phyloP scores from a whole-genome alignment of 2,329 filamentous ascomycete genomes.

The Xylaria sp. region DNA sequence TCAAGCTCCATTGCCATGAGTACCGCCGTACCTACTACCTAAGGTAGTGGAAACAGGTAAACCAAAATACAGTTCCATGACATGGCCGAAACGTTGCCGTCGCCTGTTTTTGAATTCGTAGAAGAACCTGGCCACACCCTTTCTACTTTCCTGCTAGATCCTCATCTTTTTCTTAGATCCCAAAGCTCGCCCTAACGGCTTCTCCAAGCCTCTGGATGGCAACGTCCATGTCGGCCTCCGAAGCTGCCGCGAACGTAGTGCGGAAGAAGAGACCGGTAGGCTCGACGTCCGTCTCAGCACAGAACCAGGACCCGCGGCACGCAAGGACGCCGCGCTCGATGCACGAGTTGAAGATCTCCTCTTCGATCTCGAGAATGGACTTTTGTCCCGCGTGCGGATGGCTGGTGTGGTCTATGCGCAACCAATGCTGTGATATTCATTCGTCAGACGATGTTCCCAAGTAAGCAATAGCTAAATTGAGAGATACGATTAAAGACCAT shows the following conservation, averaged over 20 bases:
- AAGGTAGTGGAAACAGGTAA: background rate
- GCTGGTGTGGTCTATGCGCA: conserved; percentile 72
- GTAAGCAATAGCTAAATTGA: background rate
- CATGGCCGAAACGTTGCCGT: background rate
- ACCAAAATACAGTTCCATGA: background rate
- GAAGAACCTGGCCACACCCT: background rate
- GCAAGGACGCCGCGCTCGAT: conserved; percentile 83
- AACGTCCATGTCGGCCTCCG: conserved; percentile 73
- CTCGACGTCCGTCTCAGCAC: conserved; percentile 71
- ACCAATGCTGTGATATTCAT: conserved; percentile 69
- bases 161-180: conserved; percentile 39
- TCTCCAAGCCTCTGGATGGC: conserved; percentile 81
- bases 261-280: conserved; percentile 83
- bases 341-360: conserved; percentile 83
- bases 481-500: background rate
- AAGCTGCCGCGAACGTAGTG: conserved; percentile 87
- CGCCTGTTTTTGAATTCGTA: background rate
- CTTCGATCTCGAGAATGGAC: conserved; percentile 76
- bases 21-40: background rate
- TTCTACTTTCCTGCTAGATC: background rate
- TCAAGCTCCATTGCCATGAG: background rate
- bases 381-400: conserved; percentile 70
- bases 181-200: conserved; percentile 72
- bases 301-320: conserved; percentile 91
- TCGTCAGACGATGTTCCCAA: background rate